These are phyloP conservation scores for Sphagnum tenellum DNA, from an alignment of 225 moss, liverwort and hornwort species.

Conservation along the genomic window DNA sequence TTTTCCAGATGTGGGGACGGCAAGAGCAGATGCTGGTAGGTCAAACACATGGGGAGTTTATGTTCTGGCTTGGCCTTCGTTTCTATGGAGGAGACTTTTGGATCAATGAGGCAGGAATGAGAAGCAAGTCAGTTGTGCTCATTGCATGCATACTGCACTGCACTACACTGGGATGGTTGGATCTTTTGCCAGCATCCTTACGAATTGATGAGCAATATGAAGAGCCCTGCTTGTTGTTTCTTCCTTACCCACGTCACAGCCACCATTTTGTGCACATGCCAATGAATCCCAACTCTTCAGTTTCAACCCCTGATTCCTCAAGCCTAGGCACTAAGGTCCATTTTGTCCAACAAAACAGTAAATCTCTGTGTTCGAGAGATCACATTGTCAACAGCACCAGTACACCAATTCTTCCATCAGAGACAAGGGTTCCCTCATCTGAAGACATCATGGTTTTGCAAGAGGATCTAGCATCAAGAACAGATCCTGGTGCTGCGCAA, in stretches of 20 bases:
- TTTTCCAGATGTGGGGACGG: constrained; percentile 30
- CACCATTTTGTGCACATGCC: constrained; percentile 4
- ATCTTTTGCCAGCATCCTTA: constrained; percentile 26
- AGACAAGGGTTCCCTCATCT: background rate
- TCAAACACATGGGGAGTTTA: constrained; percentile 28
- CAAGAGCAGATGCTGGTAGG: constrained; percentile 18
- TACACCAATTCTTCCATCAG: constrained; percentile 1
- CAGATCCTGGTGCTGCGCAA: constrained; percentile 1
- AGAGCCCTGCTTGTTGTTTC: constrained; percentile 34
- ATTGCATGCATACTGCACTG: constrained; percentile 27
- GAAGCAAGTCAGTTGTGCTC: constrained; percentile 27
- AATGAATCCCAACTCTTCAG: constrained; percentile 3
- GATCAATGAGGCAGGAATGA: constrained; percentile 19
- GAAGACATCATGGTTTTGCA: too few species aligned
- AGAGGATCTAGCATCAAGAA: background rate
- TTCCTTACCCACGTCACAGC: constrained; percentile 24
- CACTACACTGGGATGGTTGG: constrained; percentile 26
- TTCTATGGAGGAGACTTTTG: constrained; percentile 17
- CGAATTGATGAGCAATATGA: constrained; percentile 29
- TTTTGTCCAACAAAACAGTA: background rate
- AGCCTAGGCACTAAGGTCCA: too few species aligned
- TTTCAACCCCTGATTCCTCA: background rate
- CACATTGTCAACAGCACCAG: background rate
- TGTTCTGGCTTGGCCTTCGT: constrained; percentile 22
- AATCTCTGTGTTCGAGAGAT: background rate